Percentiles rank a stretch among this genome's conserved stretches.
Conservation (phyloP, 352 stramenopile genomes). For the Globisporangium nagaii region DNA sequence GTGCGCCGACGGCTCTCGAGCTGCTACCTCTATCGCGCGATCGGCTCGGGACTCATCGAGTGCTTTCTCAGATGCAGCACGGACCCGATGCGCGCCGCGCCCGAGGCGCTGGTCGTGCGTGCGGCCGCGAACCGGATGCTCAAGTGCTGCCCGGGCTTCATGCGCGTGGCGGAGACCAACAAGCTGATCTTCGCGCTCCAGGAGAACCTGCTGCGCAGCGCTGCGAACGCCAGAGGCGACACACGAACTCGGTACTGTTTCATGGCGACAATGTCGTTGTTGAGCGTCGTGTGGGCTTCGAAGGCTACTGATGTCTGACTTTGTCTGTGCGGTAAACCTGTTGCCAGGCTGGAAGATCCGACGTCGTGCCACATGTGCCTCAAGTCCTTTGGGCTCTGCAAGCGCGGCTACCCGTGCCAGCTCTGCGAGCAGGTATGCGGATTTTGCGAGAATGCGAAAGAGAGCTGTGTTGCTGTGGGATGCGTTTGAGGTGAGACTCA, state of each 20-base stretch:
- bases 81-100: conserved; percentile 5
- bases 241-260: not conserved
- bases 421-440: conserved; percentile 14
- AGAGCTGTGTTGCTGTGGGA: too few relatives aligned
- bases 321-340: too few relatives aligned
- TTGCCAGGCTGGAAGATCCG: conserved; percentile 5
- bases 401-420: conserved; percentile 7
- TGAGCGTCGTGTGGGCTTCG: too few relatives aligned
- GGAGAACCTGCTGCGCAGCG: conserved; percentile 1
- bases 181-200: conserved; percentile 18
- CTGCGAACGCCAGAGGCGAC: not conserved
- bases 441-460: too few relatives aligned
- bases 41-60: conserved; percentile 16
- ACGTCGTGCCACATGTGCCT: conserved; percentile 14
- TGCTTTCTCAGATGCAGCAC: conserved; percentile 12
- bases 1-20: conserved; percentile 12
- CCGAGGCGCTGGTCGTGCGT: conserved; percentile 5
- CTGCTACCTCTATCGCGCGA: conserved; percentile 14
- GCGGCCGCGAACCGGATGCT: conserved; percentile 12
- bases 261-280: not conserved
- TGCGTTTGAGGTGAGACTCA: not conserved
- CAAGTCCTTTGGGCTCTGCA: conserved; percentile 11
- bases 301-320: not conserved
- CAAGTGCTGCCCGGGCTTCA: conserved; percentile 12
- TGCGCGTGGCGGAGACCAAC: conserved; percentile 17